These are phyloP conservation scores for Rutstroemia sydowiana DNA, from an alignment of 2,329 filamentous ascomycete species.

Conservation along the genomic window DNA sequence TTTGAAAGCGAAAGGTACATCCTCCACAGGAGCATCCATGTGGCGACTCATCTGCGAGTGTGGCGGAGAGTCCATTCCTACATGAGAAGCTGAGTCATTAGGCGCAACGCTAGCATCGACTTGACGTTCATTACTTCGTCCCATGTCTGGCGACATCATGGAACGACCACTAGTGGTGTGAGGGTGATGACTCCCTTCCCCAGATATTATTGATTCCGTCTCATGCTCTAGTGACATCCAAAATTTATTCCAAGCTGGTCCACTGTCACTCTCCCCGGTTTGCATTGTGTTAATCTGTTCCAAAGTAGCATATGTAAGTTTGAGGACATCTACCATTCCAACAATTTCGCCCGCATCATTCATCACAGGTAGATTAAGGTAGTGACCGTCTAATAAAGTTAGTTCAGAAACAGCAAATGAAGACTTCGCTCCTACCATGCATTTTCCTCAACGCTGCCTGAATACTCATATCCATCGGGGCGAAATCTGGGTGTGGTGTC, in stretches of 20 bases:
- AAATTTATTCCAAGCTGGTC: slow-evolving; percentile 99
- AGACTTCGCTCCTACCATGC: slow-evolving; percentile 64
- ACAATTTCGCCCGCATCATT: slow-evolving; percentile 95
- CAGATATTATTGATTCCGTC: slow-evolving; percentile 93
- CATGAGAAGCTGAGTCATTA: slow-evolving; percentile 89
- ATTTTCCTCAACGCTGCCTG: slow-evolving; percentile 97
- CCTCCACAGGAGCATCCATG: slow-evolving; percentile 53
- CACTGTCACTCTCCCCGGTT: slow-evolving; percentile 71
- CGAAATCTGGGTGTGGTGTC: slow-evolving; percentile 98
- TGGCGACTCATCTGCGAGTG: slow-evolving; percentile 50
- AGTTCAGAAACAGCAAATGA: slow-evolving; percentile 12
- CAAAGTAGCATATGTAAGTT: slow-evolving; percentile 94
- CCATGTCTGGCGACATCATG: slow-evolving; percentile 72
- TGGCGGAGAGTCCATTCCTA: slow-evolving; percentile 70
- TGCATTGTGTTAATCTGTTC: slow-evolving; percentile 97
- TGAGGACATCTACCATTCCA: slow-evolving; percentile 98
- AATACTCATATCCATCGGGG: slow-evolving; percentile 97
- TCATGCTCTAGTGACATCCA: slow-evolving; percentile 89
- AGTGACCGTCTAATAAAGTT: slow-evolving; percentile 71
- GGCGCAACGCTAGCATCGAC: slow-evolving; percentile 75
- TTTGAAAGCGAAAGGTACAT: slow-evolving; percentile 90
- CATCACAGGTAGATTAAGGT: slow-evolving; percentile 97
- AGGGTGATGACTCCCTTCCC: slow-evolving; percentile 74
- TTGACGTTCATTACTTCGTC: slow-evolving; percentile 58
- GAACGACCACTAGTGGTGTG: slow-evolving; percentile 60